Base-by-base conservation (phyloP, 495 filamentous ascomycete genomes). In the Tuber microsphaerosporum region DNA sequence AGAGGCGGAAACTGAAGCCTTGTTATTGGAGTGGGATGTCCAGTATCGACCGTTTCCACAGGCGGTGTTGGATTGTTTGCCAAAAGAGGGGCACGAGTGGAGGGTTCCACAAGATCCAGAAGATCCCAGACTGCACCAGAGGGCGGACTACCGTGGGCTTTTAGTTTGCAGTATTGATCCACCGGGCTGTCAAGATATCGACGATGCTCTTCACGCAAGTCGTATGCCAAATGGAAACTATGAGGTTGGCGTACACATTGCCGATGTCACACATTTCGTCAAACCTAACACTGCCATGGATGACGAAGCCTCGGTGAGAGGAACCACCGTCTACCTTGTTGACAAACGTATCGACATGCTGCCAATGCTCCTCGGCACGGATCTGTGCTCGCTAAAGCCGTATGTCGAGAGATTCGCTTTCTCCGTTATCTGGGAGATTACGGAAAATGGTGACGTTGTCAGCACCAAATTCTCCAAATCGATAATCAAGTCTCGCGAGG, bases 261-360 rank as follows among this genome's bases (percentile, higher is more conserved):
- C 95, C 68, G 95, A 99, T 82, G 95, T 99, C 31, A 97, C 96
- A 22, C 93, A 99, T 83, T 98, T 98, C 79, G 96, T 99, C 83
- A 96, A 94, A 84, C 94, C 96, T 42, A 93, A 93, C 83, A 98
- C 95, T 83, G 90, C 95, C 61, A 99, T 99, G 96, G 96, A 99
- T 83, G 88, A 88, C 37, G 95, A 99, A 85, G 95, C 95, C 2
- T 94, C 92, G 81, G 88, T 94, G 75, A 91, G 95, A 82, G 95
- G 94, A 76, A 98, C 95, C 5, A 98, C 96, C 0, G 95, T 99
- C 43, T 99, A 99, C 81, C 87, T 99, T 39, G 96, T 99, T 2
- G 95, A 99, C 84, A 99, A 98, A 86, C 94, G 95, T 78, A 98
- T 99, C 79, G 95, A 99, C 85, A 99, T 99, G 96, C 87, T 99